phyloP scores from a whole-genome alignment of 208 protist species.

The Phytomonas francai region DNA sequence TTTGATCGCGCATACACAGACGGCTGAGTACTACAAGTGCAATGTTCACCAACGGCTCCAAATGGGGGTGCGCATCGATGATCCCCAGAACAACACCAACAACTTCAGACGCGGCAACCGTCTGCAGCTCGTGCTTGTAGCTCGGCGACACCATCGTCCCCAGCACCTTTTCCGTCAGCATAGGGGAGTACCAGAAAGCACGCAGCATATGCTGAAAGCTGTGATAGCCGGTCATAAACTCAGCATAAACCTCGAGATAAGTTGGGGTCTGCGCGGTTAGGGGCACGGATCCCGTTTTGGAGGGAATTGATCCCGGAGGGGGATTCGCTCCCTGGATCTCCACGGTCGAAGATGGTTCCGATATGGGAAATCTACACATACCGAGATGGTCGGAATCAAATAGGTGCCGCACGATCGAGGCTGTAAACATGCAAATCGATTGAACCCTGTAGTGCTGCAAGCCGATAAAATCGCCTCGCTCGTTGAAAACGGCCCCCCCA shows the following conservation, averaged over 20 bases:
- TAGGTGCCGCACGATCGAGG: slow-evolving; percentile 63
- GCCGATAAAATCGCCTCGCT: slow-evolving; percentile 75
- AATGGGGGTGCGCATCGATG: slow-evolving; percentile 71
- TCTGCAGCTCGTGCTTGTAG: slow-evolving; percentile 21
- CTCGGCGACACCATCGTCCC: slow-evolving; percentile 29
- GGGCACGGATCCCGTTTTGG: slow-evolving; percentile 11
- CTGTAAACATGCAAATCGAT: slow-evolving; percentile 51
- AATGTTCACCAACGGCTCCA: slow-evolving; percentile 48
- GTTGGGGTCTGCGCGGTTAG: slow-evolving; percentile 29
- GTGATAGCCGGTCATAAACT: slow-evolving; percentile 59
- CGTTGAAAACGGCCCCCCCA: slow-evolving; percentile 75
- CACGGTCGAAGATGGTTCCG: slow-evolving; percentile 1
- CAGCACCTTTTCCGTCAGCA: slow-evolving; percentile 42
- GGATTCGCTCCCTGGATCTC: neutral
- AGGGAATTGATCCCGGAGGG: neutral
- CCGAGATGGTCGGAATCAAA: slow-evolving; percentile 63
- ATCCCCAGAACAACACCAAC: slow-evolving; percentile 72
- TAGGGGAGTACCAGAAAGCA: slow-evolving; percentile 53
- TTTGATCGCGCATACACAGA: slow-evolving; percentile 50
- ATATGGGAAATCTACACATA: slow-evolving; percentile 65
- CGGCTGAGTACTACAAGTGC: slow-evolving; percentile 57
- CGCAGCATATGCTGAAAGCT: slow-evolving; percentile 69
- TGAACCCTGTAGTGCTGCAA: slow-evolving; percentile 69
- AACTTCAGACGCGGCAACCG: slow-evolving; percentile 34
- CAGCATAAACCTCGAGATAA: slow-evolving; percentile 52